A percentile compares a stretch with the other conserved stretches of the same genome.
Evolutionary conservation across 148 eudicot genomes (phyloP).

Genomic region (Suaeda aralocaspica): DNA sequence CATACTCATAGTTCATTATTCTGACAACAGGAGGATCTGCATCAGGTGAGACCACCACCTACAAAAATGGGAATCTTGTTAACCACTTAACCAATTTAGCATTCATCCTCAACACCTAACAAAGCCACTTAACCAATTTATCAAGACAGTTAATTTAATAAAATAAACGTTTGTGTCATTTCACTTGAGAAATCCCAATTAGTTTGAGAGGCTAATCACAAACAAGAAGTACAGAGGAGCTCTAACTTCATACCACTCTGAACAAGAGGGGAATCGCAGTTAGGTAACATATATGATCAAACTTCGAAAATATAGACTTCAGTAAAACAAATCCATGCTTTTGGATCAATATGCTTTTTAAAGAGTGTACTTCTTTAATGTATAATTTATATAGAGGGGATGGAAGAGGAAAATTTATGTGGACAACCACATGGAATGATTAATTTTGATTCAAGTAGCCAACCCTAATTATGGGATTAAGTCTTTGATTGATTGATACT

Average conservation of each 20-base stretch:
- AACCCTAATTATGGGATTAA: too few relatives aligned
- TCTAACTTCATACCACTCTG: neutral
- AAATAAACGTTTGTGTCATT: neutral
- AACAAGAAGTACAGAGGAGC: neutral
- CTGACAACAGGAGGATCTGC: slow-evolving; percentile 94
- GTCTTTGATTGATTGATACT: too few relatives aligned
- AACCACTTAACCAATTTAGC: slow-evolving; percentile 15
- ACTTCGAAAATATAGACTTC: too few relatives aligned
- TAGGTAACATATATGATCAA: too few relatives aligned
- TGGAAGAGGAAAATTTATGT: too few relatives aligned
- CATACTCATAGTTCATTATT: slow-evolving; percentile 87
- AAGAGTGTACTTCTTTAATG: too few relatives aligned
- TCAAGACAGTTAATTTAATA: too few relatives aligned
- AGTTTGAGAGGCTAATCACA: slow-evolving; percentile 1
- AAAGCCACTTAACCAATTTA: slow-evolving; percentile 9
- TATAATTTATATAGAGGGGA: too few relatives aligned
- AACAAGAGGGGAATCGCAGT: neutral
- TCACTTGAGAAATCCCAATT: neutral
- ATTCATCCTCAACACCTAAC: slow-evolving; percentile 9
- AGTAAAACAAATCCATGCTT: too few relatives aligned
- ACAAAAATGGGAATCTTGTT: slow-evolving; percentile 14
- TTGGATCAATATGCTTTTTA: neutral
- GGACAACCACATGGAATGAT: too few relatives aligned
- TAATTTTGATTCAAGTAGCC: too few relatives aligned
- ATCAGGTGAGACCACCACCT: slow-evolving; percentile 88